A percentile compares a stretch with the other conserved stretches of the same genome.
These are phyloP conservation scores for Anthostomella pinea DNA, from an alignment of 2,329 filamentous ascomycete genomes.

Conservation along the genomic window DNA sequence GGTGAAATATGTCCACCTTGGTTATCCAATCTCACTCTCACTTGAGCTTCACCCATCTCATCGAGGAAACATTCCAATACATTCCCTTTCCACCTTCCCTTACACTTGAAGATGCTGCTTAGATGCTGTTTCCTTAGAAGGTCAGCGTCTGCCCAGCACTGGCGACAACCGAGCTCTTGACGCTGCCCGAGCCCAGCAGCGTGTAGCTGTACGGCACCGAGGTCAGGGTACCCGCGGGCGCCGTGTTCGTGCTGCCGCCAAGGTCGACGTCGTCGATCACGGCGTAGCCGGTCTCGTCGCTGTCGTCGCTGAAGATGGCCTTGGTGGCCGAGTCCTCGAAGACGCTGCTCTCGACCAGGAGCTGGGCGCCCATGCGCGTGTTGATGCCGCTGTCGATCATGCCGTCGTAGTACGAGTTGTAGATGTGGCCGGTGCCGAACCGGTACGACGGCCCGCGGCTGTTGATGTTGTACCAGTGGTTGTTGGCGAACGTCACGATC, in stretches of 20 bases:
- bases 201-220: slow-evolving; percentile 53
- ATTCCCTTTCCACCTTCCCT: background rate
- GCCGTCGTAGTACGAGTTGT: slow-evolving; percentile 42
- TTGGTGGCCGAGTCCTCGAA: slow-evolving; percentile 23
- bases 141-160: slow-evolving; percentile 36
- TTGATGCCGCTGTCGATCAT: slow-evolving; percentile 44
- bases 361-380: slow-evolving; percentile 45
- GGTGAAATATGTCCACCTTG: too few relatives aligned
- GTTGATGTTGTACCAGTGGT: slow-evolving; percentile 67
- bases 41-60: background rate
- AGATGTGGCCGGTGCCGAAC: slow-evolving; percentile 53
- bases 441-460: slow-evolving; percentile 53
- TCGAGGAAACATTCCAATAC: background rate
- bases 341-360: slow-evolving; percentile 48
- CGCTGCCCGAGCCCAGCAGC: slow-evolving; percentile 46
- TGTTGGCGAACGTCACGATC: slow-evolving; percentile 65
- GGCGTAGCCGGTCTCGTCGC: slow-evolving; percentile 39
- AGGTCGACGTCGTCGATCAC: slow-evolving; percentile 41
- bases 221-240: slow-evolving; percentile 48
- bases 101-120: too few relatives aligned
- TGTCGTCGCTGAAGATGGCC: slow-evolving; percentile 35
- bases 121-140: slow-evolving; percentile 16
- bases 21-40: too few relatives aligned
- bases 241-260: slow-evolving; percentile 45
- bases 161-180: slow-evolving; percentile 41